Conservation (phyloP, 768 basidiomycete species). For the Russula brevipes region DNA sequence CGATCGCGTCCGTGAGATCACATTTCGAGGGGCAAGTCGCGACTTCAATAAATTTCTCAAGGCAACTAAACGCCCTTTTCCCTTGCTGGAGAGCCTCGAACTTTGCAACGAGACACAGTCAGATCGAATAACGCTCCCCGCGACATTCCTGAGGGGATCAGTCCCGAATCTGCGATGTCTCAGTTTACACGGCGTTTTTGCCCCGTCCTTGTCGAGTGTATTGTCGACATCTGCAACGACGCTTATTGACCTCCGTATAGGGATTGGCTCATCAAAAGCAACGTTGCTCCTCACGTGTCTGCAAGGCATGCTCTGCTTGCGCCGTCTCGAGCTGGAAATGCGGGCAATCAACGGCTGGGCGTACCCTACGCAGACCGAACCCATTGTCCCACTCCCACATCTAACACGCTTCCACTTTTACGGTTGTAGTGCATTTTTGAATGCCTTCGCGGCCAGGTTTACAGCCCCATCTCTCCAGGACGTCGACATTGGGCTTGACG, state of each 20-base stretch:
- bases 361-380: too few relatives aligned
- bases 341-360: not conserved
- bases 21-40: not conserved
- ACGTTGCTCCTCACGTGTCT: not conserved
- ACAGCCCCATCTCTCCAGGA: conserved; percentile 1
- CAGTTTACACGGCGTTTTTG: not conserved
- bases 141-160: not conserved
- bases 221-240: not conserved
- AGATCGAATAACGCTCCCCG: not conserved
- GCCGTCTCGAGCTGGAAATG: not conserved
- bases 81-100: not conserved
- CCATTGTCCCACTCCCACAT: not conserved
- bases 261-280: not conserved
- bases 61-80: not conserved
- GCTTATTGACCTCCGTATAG: not conserved
- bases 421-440: not conserved
- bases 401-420: not conserved
- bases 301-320: not conserved
- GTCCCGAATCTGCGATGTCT: not conserved
- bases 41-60: not conserved
- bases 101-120: not conserved
- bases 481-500: too few relatives aligned
- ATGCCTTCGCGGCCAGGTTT: not conserved
- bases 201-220: not conserved
- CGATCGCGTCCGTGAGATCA: not conserved